phyloP scores from a whole-genome alignment of 352 stramenopile genomes.

The Globisporangium cylindrosporum region DNA sequence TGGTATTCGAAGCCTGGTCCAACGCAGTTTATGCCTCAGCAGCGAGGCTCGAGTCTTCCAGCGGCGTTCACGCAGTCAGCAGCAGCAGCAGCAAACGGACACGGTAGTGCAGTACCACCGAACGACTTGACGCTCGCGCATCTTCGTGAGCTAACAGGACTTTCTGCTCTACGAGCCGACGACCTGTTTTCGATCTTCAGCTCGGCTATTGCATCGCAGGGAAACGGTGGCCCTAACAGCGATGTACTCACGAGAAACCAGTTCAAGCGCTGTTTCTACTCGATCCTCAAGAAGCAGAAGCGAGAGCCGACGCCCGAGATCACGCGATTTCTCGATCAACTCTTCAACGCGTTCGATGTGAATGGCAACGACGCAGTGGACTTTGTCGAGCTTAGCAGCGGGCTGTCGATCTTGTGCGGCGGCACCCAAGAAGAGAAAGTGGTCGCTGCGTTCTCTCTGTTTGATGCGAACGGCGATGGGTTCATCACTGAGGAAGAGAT shows the following conservation, averaged over 20 bases:
- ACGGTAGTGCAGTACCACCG: not conserved
- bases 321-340: slow-evolving; percentile 54
- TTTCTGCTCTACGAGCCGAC: slow-evolving; percentile 44
- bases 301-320: slow-evolving; percentile 49
- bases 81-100: not conserved
- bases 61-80: slow-evolving; percentile 7
- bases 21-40: slow-evolving; percentile 30
- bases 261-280: slow-evolving; percentile 70
- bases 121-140: slow-evolving; percentile 25
- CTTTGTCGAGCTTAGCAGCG: slow-evolving; percentile 74
- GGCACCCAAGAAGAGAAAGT: slow-evolving; percentile 78
- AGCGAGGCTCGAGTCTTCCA: not conserved
- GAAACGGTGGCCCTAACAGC: not conserved
- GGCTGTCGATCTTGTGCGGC: slow-evolving; percentile 73
- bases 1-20: slow-evolving; percentile 77
- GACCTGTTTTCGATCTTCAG: slow-evolving; percentile 67
- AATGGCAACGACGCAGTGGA: slow-evolving; percentile 68
- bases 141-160: slow-evolving; percentile 53
- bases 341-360: slow-evolving; percentile 80
- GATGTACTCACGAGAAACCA: slow-evolving; percentile 49
- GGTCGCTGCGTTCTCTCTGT: slow-evolving; percentile 75
- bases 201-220: slow-evolving; percentile 19
- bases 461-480: slow-evolving; percentile 79
- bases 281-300: slow-evolving; percentile 58
- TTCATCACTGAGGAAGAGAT: slow-evolving; percentile 85